phyloP scores from a whole-genome alignment of 129 eudicot species.

The Flaveria robusta region DNA sequence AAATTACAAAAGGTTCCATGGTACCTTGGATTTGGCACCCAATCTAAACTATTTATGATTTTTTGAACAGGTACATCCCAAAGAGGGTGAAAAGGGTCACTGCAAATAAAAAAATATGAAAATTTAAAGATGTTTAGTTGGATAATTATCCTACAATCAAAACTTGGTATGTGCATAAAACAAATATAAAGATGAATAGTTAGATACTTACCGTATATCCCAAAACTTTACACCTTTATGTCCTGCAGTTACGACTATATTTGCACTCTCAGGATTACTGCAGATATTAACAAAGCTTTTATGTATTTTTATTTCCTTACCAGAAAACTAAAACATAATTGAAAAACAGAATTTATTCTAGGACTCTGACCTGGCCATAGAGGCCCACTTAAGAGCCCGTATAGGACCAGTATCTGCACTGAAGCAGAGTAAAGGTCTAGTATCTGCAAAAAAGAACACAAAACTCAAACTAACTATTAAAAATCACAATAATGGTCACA shows the following conservation, averaged over 20 bases:
- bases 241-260: conserved; percentile 68
- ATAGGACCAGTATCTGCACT: conserved; percentile 88
- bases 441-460: conserved; percentile 50
- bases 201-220: conserved; percentile 72
- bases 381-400: conserved; percentile 86
- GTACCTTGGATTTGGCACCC: conserved; percentile 86
- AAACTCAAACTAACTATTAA: conserved; percentile 18
- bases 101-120: conserved; percentile 26
- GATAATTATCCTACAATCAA: not conserved
- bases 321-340: not conserved
- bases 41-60: conserved; percentile 63
- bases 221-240: conserved; percentile 75
- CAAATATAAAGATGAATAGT: not conserved
- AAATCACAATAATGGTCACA: not conserved
- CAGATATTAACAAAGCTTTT: conserved; percentile 23
- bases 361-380: conserved; percentile 55
- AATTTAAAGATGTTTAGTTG: not conserved
- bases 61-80: conserved; percentile 58
- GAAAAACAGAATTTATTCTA: not conserved
- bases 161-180: not conserved
- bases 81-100: conserved; percentile 81
- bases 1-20: not conserved
- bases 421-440: conserved; percentile 86
- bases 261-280: conserved; percentile 82
- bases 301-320: not conserved